Evolutionary conservation across 768 basidiomycete genomes (phyloP).

Genomic region (Boletus huronensis): DNA sequence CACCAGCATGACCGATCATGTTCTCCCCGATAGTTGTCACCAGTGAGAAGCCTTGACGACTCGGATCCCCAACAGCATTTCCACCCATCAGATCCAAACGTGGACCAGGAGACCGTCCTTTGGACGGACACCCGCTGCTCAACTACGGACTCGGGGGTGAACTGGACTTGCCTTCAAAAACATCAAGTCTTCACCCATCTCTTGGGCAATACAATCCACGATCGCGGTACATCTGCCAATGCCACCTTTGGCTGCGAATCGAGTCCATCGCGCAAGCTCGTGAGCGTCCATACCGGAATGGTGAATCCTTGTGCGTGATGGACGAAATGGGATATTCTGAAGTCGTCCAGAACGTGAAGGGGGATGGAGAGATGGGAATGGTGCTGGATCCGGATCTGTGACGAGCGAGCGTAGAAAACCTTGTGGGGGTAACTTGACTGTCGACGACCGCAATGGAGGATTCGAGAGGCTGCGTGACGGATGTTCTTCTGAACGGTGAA

Average conservation of each 20-base stretch:
- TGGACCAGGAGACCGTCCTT: neutral
- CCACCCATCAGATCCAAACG: neutral
- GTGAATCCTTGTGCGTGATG: neutral
- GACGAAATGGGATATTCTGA: neutral
- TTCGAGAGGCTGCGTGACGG: neutral
- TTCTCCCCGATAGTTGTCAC: neutral
- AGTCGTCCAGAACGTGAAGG: neutral
- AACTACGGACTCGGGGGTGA: neutral
- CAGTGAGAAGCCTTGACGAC: neutral
- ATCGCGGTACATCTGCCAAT: slow-evolving; percentile 76
- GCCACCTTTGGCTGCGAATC: slow-evolving; percentile 82
- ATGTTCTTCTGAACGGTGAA: neutral
- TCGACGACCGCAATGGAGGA: neutral
- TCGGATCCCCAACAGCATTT: neutral
- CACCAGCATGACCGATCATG: neutral
- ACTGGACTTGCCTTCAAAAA: slow-evolving; percentile 62
- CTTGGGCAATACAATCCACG: slow-evolving; percentile 73
- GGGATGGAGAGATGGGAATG: neutral
- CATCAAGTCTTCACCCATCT: slow-evolving; percentile 71
- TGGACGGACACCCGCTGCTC: neutral
- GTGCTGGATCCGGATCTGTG: neutral
- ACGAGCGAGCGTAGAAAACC: neutral
- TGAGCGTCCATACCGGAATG: slow-evolving; percentile 53
- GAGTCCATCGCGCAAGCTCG: slow-evolving; percentile 76
- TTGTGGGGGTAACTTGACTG: neutral